Conservation (phyloP, 768 basidiomycete species). For the Mycena amicta region DNA sequence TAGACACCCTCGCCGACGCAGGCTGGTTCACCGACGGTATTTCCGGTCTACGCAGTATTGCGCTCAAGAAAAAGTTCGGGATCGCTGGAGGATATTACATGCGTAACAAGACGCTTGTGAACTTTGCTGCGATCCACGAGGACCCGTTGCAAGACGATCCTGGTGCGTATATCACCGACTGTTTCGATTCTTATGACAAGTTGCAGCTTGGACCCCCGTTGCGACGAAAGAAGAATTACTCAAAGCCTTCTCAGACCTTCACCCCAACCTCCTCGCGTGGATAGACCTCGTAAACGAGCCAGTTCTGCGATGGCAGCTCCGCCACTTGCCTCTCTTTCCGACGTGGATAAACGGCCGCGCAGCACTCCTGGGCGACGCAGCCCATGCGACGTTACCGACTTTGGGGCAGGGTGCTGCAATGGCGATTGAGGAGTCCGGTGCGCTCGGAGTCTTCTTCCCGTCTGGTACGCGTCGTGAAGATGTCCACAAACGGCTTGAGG, state of each 20-base stretch:
- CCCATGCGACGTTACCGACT: constrained; percentile 28
- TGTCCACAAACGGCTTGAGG: constrained; percentile 3
- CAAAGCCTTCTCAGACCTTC: neutral
- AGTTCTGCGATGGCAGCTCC: constrained; percentile 11
- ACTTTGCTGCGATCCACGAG: constrained; percentile 5
- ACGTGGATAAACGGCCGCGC: constrained; percentile 14
- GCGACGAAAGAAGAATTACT: constrained; percentile 3
- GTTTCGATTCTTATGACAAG: neutral
- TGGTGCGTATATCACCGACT: neutral
- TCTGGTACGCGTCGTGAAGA: constrained; percentile 8
- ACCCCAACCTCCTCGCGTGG: constrained; percentile 10
- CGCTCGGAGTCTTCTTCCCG: constrained; percentile 11
- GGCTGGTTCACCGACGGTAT: constrained; percentile 7
- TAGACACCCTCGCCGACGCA: constrained; percentile 4
- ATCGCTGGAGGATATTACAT: constrained; percentile 1
- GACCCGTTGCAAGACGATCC: neutral
- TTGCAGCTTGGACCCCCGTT: neutral
- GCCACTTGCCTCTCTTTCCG: constrained; percentile 6
- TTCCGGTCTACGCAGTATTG: constrained; percentile 1
- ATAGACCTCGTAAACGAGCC: constrained; percentile 6
- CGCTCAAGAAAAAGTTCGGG: constrained; percentile 1
- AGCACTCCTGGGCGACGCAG: constrained; percentile 15
- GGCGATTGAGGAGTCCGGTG: constrained; percentile 26
- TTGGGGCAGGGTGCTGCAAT: constrained; percentile 29
- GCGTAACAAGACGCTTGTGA: constrained; percentile 7